Base-by-base conservation (phyloP, 306 rosid genomes). In the Begonia fuchsioides region DNA sequence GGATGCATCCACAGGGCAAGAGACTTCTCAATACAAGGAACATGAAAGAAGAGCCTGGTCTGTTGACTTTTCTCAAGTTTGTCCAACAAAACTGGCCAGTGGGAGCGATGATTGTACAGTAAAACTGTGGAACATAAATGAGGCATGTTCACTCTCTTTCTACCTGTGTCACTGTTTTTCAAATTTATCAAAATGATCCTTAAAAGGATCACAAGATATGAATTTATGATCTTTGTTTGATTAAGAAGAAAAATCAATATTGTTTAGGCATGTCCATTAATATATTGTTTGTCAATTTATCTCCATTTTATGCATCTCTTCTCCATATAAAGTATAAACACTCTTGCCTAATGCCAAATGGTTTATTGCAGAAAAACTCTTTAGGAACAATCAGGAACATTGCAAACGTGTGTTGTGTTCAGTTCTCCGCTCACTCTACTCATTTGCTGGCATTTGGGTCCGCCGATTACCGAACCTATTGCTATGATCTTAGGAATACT, bases 381-480 rank as follows among this genome's bases (percentile, higher is more conserved):
- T 62, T 78, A 61, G 78, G 82, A 44, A 83, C 97, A 48, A 78
- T 88, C 68, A 64, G 70, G 75, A 84, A 60, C 68, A 62, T 62
- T 69, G 95, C 95, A 50, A 83, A 81, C 56, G 97, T 88, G 51
- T 88, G 95, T 75, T 83, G 97, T 55, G 95, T 88, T 60, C 95
- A 88, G 59, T 88, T 88, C 74, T 88, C 97, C 64, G 38, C 86
- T 43, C 82, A 83, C 67, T 88, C 97, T 52, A 74, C 84, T 44
- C 77, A 88, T 65, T 68, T 81, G 52, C 68, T 88, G 63, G 78
- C 90, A 43, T 76, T 83, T 38, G 97, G 97, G 46, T 83, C 82
- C 64, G 80, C 95, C 0, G 83, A 88, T 65, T 88, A 73, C 73
- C 68, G 60, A 61, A 88, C 84, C 43, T 88, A 84, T 68, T 88